These are phyloP conservation scores for Leccinellum albellum DNA, from an alignment of 768 basidiomycete genomes.

Conservation along the genomic window DNA sequence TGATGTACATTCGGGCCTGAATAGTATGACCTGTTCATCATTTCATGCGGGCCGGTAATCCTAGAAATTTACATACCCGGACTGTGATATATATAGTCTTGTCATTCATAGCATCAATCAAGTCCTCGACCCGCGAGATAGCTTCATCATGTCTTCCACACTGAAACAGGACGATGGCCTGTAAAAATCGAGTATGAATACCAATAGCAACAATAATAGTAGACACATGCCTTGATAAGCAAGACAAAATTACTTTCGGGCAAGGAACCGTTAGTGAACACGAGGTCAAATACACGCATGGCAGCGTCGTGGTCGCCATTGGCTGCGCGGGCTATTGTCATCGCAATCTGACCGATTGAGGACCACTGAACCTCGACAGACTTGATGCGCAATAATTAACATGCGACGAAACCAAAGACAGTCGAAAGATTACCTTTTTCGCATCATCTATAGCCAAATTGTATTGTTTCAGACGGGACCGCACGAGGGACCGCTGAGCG, in stretches of 20 bases:
- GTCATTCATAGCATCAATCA: not conserved
- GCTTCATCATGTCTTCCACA: slow-evolving; percentile 2
- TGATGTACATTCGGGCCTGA: slow-evolving; percentile 9
- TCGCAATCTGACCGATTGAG: slow-evolving; percentile 9
- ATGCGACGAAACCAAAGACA: no score
- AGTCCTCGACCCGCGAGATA: slow-evolving; percentile 1
- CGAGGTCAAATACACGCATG: slow-evolving; percentile 8
- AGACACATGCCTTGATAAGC: slow-evolving; percentile 5
- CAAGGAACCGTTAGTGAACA: not conserved
- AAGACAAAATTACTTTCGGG: slow-evolving; percentile 8
- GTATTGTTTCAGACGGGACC: not conserved
- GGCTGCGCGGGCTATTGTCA: not conserved
- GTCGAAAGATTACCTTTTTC: not conserved
- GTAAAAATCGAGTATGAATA: not conserved
- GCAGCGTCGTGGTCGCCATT: slow-evolving; percentile 4
- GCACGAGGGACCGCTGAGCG: not conserved
- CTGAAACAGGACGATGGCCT: slow-evolving; percentile 10
- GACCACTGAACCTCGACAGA: slow-evolving; percentile 7
- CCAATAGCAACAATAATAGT: not conserved
- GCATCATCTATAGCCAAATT: slow-evolving; percentile 5
- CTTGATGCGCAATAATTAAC: not conserved
- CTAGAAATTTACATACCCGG: not conserved
- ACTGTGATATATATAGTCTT: not conserved
- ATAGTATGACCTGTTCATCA: not conserved
- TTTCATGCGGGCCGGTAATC: no score